A percentile compares a stretch with the other conserved stretches of the same genome.
Evolutionary conservation across 352 stramenopile genomes (phyloP).

Genomic region (Aphanomyces cochlioides): DNA sequence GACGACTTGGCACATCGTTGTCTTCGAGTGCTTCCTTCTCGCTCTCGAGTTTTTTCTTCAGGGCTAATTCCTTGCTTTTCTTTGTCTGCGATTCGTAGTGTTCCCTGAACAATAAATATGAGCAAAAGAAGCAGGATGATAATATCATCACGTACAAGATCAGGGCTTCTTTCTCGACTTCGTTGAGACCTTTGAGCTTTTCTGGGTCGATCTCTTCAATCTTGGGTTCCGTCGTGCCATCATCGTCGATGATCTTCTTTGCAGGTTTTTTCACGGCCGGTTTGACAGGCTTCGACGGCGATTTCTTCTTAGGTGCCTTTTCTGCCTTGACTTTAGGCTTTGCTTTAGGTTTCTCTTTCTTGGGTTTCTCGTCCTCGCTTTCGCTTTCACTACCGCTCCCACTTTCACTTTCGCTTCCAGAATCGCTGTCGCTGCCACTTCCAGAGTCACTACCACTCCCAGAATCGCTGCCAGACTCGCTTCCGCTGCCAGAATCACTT

Average conservation of each 20-base stretch:
- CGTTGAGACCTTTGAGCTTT: conserved; percentile 56
- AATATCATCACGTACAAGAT: conserved; percentile 46
- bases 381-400: conserved; percentile 22
- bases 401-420: conserved; percentile 38
- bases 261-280: conserved; percentile 36
- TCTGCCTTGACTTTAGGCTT: conserved; percentile 40
- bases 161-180: conserved; percentile 84
- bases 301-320: conserved; percentile 34
- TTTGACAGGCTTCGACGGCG: conserved; percentile 31
- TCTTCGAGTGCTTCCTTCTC: conserved; percentile 48
- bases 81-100: conserved; percentile 82
- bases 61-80: conserved; percentile 73
- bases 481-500: conserved; percentile 33
- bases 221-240: conserved; percentile 32
- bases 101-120: conserved; percentile 39
- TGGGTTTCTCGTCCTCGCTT: conserved; percentile 38
- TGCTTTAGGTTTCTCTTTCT: conserved; percentile 32
- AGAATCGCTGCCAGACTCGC: conserved; percentile 33
- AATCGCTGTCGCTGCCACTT: conserved; percentile 34
- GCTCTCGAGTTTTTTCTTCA: conserved; percentile 70
- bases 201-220: conserved; percentile 34
- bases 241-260: conserved; percentile 16
- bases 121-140: neutral
- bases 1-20: conserved; percentile 45
- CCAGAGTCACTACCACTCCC: conserved; percentile 36